These are phyloP conservation scores for Mrakia blollopis DNA, from an alignment of 768 basidiomycete genomes.

Conservation along the genomic window DNA sequence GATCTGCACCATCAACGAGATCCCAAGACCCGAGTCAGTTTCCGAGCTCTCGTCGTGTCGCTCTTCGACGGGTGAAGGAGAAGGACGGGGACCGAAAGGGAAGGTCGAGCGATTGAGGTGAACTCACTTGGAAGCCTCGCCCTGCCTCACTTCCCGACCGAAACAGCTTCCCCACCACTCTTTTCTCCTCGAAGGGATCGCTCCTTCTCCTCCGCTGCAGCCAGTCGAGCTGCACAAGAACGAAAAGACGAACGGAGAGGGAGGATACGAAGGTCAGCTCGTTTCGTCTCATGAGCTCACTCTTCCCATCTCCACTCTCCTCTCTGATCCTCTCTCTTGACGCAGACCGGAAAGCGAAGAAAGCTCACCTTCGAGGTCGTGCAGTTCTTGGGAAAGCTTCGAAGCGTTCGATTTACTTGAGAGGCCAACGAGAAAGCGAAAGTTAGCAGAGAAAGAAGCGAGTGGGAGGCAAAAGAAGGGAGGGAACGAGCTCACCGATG, in stretches of 20 bases:
- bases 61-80: too few species aligned
- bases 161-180: not conserved
- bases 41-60: too few species aligned
- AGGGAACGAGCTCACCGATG: conserved; percentile 9
- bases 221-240: not conserved
- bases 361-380: not conserved
- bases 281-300: not conserved
- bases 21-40: too few species aligned
- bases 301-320: not conserved
- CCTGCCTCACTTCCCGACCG: not conserved
- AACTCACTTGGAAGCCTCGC: not conserved
- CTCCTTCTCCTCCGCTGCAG: not conserved
- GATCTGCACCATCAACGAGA: too few species aligned
- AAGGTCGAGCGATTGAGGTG: too few species aligned
- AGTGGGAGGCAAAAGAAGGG: not conserved
- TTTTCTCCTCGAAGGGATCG: not conserved
- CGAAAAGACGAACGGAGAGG: too few species aligned
- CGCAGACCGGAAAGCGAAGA: too few species aligned
- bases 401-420: not conserved
- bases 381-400: not conserved
- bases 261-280: not conserved
- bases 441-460: not conserved
- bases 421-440: not conserved
- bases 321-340: not conserved
- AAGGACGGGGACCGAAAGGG: too few species aligned